Evolutionary conservation across 306 rosid genomes (phyloP).

Genomic region (Cucumis cinereus): DNA sequence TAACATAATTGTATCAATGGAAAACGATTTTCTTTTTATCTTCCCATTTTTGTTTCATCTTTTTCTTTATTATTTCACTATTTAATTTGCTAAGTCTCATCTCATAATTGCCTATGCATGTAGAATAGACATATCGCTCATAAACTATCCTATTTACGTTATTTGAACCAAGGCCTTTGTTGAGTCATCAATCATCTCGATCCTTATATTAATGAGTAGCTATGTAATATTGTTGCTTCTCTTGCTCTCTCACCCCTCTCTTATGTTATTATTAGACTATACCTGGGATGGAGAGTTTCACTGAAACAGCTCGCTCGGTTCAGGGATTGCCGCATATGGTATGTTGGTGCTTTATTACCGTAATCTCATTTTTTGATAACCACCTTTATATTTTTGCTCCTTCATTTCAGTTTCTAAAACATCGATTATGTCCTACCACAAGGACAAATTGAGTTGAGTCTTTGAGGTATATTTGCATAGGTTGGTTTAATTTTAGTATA

Average conservation of each 20-base stretch:
- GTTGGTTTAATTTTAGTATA: neutral
- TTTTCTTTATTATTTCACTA: neutral
- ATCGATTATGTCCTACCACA: neutral
- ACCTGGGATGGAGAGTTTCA: slow-evolving; percentile 82
- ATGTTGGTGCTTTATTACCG: neutral
- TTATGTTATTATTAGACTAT: slow-evolving; percentile 43
- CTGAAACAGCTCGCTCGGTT: slow-evolving; percentile 54
- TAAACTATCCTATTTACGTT: neutral
- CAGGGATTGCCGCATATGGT: slow-evolving; percentile 98
- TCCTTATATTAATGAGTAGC: neutral
- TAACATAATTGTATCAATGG: neutral
- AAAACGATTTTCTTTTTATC: neutral
- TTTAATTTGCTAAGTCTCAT: neutral
- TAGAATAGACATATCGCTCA: neutral
- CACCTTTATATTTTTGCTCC: neutral
- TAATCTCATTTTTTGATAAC: neutral
- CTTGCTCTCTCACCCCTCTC: slow-evolving; percentile 3
- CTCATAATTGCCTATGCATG: neutral
- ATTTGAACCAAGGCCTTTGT: neutral
- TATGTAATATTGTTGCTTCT: neutral
- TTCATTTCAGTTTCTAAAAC: neutral
- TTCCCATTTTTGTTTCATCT: neutral
- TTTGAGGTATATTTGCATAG: neutral
- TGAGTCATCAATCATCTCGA: neutral
- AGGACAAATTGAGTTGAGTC: neutral